phyloP scores from a whole-genome alignment of 768 basidiomycete genomes.

The Piloderma croceum region DNA sequence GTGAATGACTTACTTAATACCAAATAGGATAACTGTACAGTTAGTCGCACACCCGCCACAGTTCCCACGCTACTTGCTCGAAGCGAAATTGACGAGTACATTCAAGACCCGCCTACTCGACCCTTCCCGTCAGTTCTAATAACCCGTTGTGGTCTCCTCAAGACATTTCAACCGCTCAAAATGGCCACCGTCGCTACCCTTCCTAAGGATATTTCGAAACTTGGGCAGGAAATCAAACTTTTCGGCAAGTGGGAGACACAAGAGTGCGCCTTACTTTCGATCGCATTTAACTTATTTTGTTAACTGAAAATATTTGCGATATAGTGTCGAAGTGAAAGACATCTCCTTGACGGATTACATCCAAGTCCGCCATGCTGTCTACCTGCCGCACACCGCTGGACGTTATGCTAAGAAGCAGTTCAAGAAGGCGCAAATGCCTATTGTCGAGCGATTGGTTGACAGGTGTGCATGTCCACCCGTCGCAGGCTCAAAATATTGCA shows the following conservation, averaged over 20 bases:
- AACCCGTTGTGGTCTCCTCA: no score
- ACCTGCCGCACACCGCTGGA: slow-evolving; percentile 96
- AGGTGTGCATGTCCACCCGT: slow-evolving; percentile 47
- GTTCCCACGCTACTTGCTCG: no score
- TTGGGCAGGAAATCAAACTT: slow-evolving; percentile 86
- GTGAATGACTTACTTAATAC: no score
- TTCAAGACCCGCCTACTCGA: no score
- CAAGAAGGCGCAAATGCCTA: slow-evolving; percentile 99
- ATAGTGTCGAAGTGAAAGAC: slow-evolving; percentile 96
- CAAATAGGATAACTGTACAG: no score
- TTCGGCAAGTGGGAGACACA: slow-evolving; percentile 99
- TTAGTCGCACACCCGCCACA: no score
- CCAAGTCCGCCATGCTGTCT: slow-evolving; percentile 96
- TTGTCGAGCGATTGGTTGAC: slow-evolving; percentile 98
- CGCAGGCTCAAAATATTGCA: slow-evolving; percentile 1
- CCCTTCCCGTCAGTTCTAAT: no score
- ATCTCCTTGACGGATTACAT: slow-evolving; percentile 99
- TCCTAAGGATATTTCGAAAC: slow-evolving; percentile 74
- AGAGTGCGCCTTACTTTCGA: slow-evolving; percentile 59
- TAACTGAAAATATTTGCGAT: slow-evolving; percentile 2
- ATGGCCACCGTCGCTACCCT: slow-evolving; percentile 69
- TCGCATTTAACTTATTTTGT: not conserved
- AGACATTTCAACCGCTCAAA: slow-evolving; percentile 35
- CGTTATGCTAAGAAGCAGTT: slow-evolving; percentile 99
- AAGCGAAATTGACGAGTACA: no score